A percentile compares a stretch with the other conserved stretches of the same genome.
Conservation (phyloP, 495 filamentous ascomycete genomes). For the Pseudomonodictys pantanalensis region DNA sequence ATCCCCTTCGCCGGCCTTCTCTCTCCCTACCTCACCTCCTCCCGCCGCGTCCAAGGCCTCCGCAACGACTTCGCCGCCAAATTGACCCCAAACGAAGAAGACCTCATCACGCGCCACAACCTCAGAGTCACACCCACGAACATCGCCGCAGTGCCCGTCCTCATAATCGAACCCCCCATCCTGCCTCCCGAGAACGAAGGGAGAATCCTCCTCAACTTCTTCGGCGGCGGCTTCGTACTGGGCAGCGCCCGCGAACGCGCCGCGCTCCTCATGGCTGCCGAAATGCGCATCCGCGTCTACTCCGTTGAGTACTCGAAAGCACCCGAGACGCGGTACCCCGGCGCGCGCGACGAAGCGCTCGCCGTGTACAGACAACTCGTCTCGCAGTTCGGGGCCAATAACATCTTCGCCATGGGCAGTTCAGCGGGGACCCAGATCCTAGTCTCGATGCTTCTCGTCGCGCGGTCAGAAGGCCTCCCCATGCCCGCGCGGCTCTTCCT, state of each 20-base stretch:
- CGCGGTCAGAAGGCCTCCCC: background rate
- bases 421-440: background rate
- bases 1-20: background rate
- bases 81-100: background rate
- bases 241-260: background rate
- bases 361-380: background rate
- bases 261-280: background rate
- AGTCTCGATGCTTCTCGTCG: background rate
- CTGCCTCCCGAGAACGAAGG: background rate
- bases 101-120: background rate
- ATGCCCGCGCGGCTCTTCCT: background rate
- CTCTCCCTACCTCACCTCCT: background rate
- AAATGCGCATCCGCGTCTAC: conserved; percentile 1
- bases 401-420: background rate
- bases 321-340: background rate
- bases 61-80: background rate
- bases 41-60: background rate
- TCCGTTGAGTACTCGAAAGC: background rate
- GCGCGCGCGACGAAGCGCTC: background rate
- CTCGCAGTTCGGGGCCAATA: background rate
- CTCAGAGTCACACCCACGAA: background rate
- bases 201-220: conserved; percentile 1
- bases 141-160: background rate
- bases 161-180: background rate
- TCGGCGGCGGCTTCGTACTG: background rate